Evolutionary conservation across 2,329 filamentous ascomycete species (phyloP), one percentile per base, ranked within the genome.

Genomic region (Aspergillus clavatus): DNA sequence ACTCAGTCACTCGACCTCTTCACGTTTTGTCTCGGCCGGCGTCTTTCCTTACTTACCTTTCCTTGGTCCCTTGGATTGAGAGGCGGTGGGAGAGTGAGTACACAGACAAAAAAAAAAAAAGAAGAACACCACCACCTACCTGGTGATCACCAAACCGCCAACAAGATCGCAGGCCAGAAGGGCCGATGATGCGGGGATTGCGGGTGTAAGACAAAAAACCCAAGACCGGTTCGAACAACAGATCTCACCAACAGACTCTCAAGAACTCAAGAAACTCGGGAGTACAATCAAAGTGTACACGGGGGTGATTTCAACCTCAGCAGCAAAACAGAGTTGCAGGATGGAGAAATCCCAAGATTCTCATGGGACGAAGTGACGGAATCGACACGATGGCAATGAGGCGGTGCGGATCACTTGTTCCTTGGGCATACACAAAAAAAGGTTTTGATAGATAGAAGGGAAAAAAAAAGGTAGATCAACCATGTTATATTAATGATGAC

Each of bases 351-450:
- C 11, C 12, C 31, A 42, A 23, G 38, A 40, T 26, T 14, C 31
- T 35, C 18, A 11, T 4, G 10, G 22, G 16, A 23, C 27, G 43
- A 35, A 28, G 39, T 47, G 40, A 46, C 38, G 40, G 38, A 39
- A 47, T 41, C 33, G 42, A 51, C 43, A 48, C 45, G 40, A 16
- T 26, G 23, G 37, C 45, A 48, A 45, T 54, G 47, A 54, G 52
- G 52, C 50, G 45, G 52, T 53, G 49, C 50, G 50, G 47, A 40
- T 11, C 31, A 35, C 14, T 35, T n/a, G 4, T 21, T 19, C 18
- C 36, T 45, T 45, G 49, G 46, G 47, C 44, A 45, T 7, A 8
- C 14, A 35, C 12, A 18, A 16, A 16, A 4, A 7, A n/a, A 16
- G 14, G 29, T n/a, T 35, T 19, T 18, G 11, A 35, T 35, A 19